Base-by-base conservation (phyloP, 2,329 filamentous ascomycete species). In the Penicillium sp. region DNA sequence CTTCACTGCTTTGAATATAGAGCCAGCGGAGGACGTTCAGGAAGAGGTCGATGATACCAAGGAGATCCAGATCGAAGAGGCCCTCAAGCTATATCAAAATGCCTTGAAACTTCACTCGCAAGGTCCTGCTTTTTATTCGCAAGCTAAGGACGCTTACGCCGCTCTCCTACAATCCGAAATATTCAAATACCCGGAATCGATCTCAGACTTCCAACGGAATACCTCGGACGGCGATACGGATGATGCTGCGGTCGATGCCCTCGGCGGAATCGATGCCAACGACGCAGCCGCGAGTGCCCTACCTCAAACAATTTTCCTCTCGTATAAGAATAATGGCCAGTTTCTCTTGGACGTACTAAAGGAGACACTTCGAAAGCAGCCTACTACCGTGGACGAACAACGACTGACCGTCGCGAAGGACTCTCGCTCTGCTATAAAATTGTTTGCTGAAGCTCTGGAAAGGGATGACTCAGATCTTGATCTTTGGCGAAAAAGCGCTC, bases 21-120 rank as follows among this genome's bases (percentile, higher is more conserved):
- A 97, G 74, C 89, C 90, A 9, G 94, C 97, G 75, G 90, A 95
- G 68, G 90, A 90, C 57, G 79, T 88, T 62, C 91, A 96, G 69
- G 90, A 96, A 65, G 92, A 97, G 74, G 79, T 96, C 67, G 94
- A 99, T 71, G 91, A 94, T 66, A 96, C 92, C 33, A 94, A 93
- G 71, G 93, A 97, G 73, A 86, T 99, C 52, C 92, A 96, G 80
- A 93, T 97, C 67, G 94, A 99, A 67, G 94, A 99, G 76, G 92
- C 94, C 48, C 79, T 99, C 60, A 97, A 97, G 75, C 83, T 93
- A 35, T 99, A 97, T 70, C 92, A 97, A 68, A 87, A 82, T 64
- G 94, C 94, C 47, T 78, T 99, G 57, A 96, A 93, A 71, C 85
- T 92, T 63, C 94, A 99, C 69, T 88, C 93, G 1, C 91, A 96